Base-by-base conservation (phyloP, 108 stramenopile species). In the Nitzschia sp. region DNA sequence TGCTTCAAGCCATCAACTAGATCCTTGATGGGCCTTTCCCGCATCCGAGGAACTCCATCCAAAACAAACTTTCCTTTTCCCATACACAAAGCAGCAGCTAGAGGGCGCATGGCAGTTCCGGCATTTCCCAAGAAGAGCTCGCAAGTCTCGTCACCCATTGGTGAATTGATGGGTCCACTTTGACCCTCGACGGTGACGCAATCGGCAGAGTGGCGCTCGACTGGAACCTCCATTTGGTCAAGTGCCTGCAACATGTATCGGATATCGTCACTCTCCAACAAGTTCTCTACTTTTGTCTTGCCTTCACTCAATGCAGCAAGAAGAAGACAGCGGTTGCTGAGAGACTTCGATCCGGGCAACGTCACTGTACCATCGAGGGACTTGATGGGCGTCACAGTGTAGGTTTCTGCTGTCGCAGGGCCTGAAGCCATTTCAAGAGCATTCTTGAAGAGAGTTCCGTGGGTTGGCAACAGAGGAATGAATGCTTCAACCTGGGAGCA, bases 1-100 rank as follows among this genome's bases (percentile, higher is more conserved):
- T 94, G 95, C 66, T 89, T 61, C 50, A 98, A 69, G 21, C 92
- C 97, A 75, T 94, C 95, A 34, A 97, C 85, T 38, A 98, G 73
- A 75, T 97, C 96, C 11, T 85, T 77, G 65, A 98, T 98, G 25
- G 97, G 97, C 20, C 96, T 86, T 68, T 98, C 97, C 29, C 94
- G 83, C 97, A 98, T 98, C 53, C 97, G 72, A 1, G 94, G 91
- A 19, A 95, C 93, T 17, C 97, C 96, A 66, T 98, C 97, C 57
- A 98, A 76, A 12, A 93, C 88, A 69, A 96, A 97, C 41, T 92
- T 85, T 39, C 95, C 95, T 37, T 90, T 55, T 42, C 92, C 91
- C 88, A 87, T 88, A 64, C 89, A 93, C 29, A 96, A 73, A 41
- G 90, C 95, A 57, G 95, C 96, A 8, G 96, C 88, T 53, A 98